Percentiles rank a stretch among this genome's conserved stretches.
These are phyloP conservation scores for Tolypocladium ophioglossoides DNA, from an alignment of 2,329 filamentous ascomycete species.

Conservation along the genomic window DNA sequence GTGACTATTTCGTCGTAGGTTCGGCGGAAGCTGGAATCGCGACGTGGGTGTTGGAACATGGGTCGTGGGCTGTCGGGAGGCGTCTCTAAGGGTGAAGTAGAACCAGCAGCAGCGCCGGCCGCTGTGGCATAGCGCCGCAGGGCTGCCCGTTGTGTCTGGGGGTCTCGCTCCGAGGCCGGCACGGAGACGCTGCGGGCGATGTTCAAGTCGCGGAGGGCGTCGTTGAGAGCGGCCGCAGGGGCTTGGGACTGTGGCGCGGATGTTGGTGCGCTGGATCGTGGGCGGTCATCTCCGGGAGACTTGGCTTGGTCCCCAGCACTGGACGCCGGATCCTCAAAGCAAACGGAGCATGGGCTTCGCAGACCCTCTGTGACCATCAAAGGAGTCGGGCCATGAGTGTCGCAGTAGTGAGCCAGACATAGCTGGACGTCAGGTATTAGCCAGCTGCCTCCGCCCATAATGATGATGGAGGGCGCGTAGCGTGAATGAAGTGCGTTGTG, in stretches of 20 bases:
- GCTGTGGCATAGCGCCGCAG: conserved; percentile 27
- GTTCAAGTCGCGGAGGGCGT: conserved; percentile 37
- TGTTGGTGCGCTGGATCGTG: conserved; percentile 28
- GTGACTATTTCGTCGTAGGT: conserved; percentile 58
- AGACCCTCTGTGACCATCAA: conserved; percentile 60
- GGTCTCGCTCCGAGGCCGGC: conserved; percentile 33
- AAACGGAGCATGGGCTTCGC: conserved; percentile 48
- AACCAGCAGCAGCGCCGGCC: conserved; percentile 10
- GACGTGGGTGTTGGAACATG: conserved; percentile 28
- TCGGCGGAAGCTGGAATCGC: conserved; percentile 49
- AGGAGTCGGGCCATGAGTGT: conserved; percentile 58
- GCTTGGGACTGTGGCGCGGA: conserved; percentile 20
- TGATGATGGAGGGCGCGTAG: background rate
- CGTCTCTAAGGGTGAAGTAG: conserved; percentile 39
- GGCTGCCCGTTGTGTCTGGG: conserved; percentile 30
- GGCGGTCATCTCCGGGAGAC: conserved; percentile 20
- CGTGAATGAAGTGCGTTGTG: background rate
- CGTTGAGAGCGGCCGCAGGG: conserved; percentile 29
- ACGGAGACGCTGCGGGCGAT: conserved; percentile 32
- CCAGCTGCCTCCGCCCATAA: conserved; percentile 17
- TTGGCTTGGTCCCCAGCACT: conserved; percentile 3
- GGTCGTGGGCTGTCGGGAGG: conserved; percentile 46
- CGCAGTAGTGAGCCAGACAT: conserved; percentile 61
- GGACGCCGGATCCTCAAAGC: conserved; percentile 32
- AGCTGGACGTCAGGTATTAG: conserved; percentile 40